phyloP scores from a whole-genome alignment of 306 rosid species.

The Mimosa pudica region DNA sequence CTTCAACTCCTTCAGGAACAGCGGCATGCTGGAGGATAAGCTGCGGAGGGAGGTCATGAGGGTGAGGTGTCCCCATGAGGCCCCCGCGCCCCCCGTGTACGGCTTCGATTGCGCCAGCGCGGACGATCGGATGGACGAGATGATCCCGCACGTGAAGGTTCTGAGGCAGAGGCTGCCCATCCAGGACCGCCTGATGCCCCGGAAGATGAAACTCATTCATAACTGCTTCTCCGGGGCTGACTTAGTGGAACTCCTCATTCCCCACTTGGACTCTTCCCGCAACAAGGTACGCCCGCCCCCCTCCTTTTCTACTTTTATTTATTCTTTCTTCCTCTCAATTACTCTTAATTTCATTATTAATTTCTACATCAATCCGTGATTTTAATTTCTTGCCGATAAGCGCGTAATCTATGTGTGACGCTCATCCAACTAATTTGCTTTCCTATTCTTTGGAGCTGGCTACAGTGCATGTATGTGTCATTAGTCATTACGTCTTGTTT shows the following conservation, averaged over 20 bases:
- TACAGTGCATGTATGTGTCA: neutral
- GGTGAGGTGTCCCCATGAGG: slow-evolving; percentile 51
- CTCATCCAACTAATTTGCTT: too few relatives aligned
- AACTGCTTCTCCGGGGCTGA: slow-evolving; percentile 80
- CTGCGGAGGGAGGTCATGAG: slow-evolving; percentile 58
- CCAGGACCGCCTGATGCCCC: slow-evolving; percentile 76
- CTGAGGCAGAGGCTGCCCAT: slow-evolving; percentile 67
- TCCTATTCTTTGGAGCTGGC: neutral
- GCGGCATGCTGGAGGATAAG: slow-evolving; percentile 73
- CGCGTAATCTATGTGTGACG: neutral
- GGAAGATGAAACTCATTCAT: slow-evolving; percentile 82
- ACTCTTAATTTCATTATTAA: neutral
- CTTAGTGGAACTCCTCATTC: slow-evolving; percentile 66
- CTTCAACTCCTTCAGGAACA: slow-evolving; percentile 79
- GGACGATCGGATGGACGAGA: slow-evolving; percentile 57
- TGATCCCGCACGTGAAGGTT: slow-evolving; percentile 52
- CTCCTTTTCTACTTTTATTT: neutral
- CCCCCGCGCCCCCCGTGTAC: slow-evolving; percentile 71
- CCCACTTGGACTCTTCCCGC: slow-evolving; percentile 71
- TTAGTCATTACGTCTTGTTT: neutral
- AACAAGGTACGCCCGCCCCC: slow-evolving; percentile 57
- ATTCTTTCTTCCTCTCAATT: neutral
- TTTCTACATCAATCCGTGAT: neutral
- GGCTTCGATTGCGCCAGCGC: slow-evolving; percentile 60
- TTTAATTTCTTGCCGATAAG: neutral